Evolutionary conservation across 1,139 yeast genomes (phyloP), one percentile per base, ranked within the genome.

Genomic region (Pneumocystis wakefieldiae): DNA sequence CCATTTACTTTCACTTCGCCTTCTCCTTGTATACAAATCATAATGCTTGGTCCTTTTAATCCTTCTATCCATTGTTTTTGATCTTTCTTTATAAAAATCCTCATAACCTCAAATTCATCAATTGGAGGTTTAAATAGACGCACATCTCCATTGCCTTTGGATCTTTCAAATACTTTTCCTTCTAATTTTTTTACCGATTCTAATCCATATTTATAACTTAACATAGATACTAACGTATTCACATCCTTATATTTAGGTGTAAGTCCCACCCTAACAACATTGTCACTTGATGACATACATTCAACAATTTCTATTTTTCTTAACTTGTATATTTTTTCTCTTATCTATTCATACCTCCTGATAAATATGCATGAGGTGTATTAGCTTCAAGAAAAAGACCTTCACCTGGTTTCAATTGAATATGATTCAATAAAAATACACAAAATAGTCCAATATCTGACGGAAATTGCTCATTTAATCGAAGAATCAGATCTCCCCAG

Each of bases 211-310:
- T 88, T 80, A 75, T 91, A 92, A 3, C 97, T 91, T 74, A 92
- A 82, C 95, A 88, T 89, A 63, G 81, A 83, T 55, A 92, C 97
- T 73, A 92, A 81, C 72, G 87, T 88, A 67, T 85, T 77, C 64
- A 92, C 97, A 74, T 94, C 98, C 77, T 91, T 92, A 78, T 91
- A 92, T 76, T 94, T 92, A 66, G 98, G 98, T 15, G 98, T 92
- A 78, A 92, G 92, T 10, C 98, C 99, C 7, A 97, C 96, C 75
- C 98, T 84, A 60, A 92, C 97, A 65, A 92, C 99, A 72, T 92
- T 92, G 74, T 92, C 99, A 57, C 95, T 86, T 14, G 97, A 97
- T 62, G 98, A 98, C 99, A 92, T 92, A 78, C 98, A 94, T 77
- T 92, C 99, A 71, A 92, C 91, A 69, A 92, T 92, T 74, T 92